phyloP scores from a whole-genome alignment of 306 rosid species.

The Heteromeles arbutifolia region DNA sequence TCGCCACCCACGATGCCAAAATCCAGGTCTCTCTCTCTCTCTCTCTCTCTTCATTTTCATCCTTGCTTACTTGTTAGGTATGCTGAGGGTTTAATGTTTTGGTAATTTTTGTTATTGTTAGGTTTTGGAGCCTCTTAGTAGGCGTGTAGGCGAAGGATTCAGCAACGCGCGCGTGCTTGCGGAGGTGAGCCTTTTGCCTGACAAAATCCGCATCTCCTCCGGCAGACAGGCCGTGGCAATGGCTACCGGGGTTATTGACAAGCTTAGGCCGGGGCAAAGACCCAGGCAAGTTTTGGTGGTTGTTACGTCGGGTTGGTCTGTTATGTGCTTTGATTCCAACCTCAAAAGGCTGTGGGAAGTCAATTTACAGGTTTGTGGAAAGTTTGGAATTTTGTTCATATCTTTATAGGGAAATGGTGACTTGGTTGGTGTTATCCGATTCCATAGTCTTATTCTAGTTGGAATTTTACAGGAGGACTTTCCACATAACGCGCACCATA shows the following conservation, averaged over 20 bases:
- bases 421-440: not conserved
- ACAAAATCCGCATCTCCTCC: conserved; percentile 72
- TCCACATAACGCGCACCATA: conserved; percentile 93
- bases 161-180: conserved; percentile 70
- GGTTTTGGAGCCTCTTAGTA: conserved; percentile 87
- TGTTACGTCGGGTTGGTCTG: conserved; percentile 93
- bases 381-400: not conserved
- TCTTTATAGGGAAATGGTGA: not conserved
- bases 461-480: conserved; percentile 63
- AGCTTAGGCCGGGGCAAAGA: conserved; percentile 55
- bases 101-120: conserved; percentile 15
- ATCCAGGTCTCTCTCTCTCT: conserved; percentile 62
- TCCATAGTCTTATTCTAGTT: conserved; percentile 12
- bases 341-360: conserved; percentile 87
- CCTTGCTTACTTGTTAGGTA: not conserved
- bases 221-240: conserved; percentile 95
- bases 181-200: conserved; percentile 83
- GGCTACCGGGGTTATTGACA: conserved; percentile 83
- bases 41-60: not conserved
- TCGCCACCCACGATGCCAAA: conserved; percentile 93
- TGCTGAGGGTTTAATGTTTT: not conserved
- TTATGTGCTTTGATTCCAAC: conserved; percentile 96
- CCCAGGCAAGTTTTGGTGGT: conserved; percentile 85
- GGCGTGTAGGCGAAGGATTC: conserved; percentile 92
- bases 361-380: conserved; percentile 69